These are phyloP conservation scores for Closterium sp. DNA, from an alignment of 139 green algal genomes.

Conservation along the genomic window DNA sequence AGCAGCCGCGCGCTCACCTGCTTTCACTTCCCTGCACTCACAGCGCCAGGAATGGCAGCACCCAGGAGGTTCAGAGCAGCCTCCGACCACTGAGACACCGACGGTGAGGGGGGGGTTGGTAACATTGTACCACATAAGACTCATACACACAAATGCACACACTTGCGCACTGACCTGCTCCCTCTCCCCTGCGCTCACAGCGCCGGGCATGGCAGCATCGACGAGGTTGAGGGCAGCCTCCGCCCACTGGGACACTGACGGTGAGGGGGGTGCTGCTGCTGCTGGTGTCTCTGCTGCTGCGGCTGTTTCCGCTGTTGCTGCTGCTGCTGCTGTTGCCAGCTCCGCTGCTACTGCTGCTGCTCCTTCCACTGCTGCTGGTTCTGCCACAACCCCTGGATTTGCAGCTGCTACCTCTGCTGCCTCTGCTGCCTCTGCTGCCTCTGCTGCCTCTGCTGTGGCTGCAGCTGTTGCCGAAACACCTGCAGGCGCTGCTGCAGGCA, in stretches of 20 bases:
- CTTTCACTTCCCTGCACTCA: neutral
- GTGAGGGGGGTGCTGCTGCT: neutral
- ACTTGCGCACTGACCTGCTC: neutral
- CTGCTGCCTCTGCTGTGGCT: too few species aligned
- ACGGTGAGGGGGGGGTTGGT: neutral
- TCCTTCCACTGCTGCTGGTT: neutral
- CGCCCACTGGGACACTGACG: neutral
- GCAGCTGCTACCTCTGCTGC: too few species aligned
- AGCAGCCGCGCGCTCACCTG: too few species aligned
- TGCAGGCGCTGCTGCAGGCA: neutral
- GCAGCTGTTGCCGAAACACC: too few species aligned
- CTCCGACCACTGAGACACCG: neutral
- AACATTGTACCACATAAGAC: too few species aligned
- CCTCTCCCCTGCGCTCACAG: neutral
- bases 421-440: too few species aligned
- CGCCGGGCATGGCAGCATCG: neutral
- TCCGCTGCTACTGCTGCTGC: neutral
- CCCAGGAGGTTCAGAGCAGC: neutral
- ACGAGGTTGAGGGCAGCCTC: neutral
- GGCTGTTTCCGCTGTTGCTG: neutral
- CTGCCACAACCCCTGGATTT: too few species aligned
- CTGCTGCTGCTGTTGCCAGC: neutral
- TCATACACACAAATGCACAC: too few species aligned
- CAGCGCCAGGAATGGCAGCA: neutral
- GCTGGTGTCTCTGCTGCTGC: neutral